A percentile compares a stretch with the other conserved stretches of the same genome.
These are phyloP conservation scores for Mortierella sp. DNA, from an alignment of 371 early-diverging fungal genomes.

Conservation along the genomic window DNA sequence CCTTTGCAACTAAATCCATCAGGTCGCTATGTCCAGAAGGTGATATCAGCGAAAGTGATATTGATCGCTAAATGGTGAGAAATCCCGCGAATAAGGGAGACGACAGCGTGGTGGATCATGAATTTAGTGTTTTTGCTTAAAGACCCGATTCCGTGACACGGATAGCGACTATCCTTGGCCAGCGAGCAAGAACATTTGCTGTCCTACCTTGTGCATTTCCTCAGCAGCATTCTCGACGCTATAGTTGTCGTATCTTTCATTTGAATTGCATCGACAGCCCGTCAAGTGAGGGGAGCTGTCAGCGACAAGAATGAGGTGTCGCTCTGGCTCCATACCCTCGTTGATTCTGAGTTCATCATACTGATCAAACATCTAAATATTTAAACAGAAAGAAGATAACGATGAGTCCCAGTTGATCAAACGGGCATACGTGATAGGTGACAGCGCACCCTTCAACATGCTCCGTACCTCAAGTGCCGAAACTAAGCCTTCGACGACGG, in stretches of 20 bases:
- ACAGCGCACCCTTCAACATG: too few species aligned
- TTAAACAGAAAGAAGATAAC: too few species aligned
- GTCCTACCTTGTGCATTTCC: slow-evolving; percentile 64
- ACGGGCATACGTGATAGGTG: too few species aligned
- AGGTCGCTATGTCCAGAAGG: slow-evolving; percentile 59
- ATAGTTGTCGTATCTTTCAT: slow-evolving; percentile 62
- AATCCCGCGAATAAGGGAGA: not conserved
- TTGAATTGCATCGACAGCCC: slow-evolving; percentile 60
- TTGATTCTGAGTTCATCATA: slow-evolving; percentile 56
- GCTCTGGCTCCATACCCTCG: slow-evolving; percentile 55
- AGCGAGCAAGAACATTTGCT: not conserved
- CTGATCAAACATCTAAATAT: slow-evolving; percentile 64
- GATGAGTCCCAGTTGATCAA: too few species aligned
- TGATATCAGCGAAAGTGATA: slow-evolving; percentile 36
- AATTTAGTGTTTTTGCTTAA: too few species aligned
- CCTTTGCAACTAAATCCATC: slow-evolving; percentile 31
- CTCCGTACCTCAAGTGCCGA: slow-evolving; percentile 72
- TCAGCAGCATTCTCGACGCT: slow-evolving; percentile 55
- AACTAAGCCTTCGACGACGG: slow-evolving; percentile 71
- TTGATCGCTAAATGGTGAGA: slow-evolving; percentile 33
- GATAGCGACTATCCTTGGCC: too few species aligned
- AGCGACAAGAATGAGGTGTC: slow-evolving; percentile 65
- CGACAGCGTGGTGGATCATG: too few species aligned
- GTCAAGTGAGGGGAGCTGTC: slow-evolving; percentile 64
- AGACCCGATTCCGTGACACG: too few species aligned